Evolutionary conservation across 2,329 filamentous ascomycete genomes (phyloP).

Genomic region (Hirsutella thompsonii): DNA sequence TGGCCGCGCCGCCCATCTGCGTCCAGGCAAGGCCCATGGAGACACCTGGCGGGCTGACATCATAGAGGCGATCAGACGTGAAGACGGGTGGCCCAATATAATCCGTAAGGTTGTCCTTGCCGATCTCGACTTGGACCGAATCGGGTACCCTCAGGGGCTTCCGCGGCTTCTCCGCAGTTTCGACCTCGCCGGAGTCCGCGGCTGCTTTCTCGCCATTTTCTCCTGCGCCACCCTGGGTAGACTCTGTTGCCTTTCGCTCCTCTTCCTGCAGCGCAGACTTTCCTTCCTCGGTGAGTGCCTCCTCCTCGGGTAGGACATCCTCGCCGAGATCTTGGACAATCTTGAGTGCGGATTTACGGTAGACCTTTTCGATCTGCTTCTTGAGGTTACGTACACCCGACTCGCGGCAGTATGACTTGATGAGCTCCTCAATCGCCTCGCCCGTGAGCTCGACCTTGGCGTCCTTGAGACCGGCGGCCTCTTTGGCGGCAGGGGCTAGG

Average conservation of each 20-base stretch:
- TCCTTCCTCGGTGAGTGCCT: conserved; percentile 74
- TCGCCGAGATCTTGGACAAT: conserved; percentile 93
- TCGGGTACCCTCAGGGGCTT: conserved; percentile 75
- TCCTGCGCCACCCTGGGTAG: conserved; percentile 24
- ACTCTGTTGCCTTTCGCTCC: conserved; percentile 54
- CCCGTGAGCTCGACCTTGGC: conserved; percentile 81
- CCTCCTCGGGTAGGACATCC: conserved; percentile 64
- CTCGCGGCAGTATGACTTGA: conserved; percentile 97
- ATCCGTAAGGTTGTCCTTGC: conserved; percentile 84
- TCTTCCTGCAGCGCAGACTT: conserved; percentile 63
- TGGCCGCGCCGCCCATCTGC: conserved; percentile 85
- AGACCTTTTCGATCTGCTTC: conserved; percentile 99
- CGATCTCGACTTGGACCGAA: conserved; percentile 72
- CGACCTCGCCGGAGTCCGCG: conserved; percentile 21
- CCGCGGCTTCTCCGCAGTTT: conserved; percentile 53
- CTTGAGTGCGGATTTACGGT: conserved; percentile 91
- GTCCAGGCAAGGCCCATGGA: conserved; percentile 99
- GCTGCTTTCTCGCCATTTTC: conserved; percentile 12
- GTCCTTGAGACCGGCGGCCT: conserved; percentile 78
- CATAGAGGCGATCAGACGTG: conserved; percentile 90
- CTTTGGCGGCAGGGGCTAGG: conserved; percentile 85
- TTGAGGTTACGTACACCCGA: conserved; percentile 95
- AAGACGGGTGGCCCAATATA: conserved; percentile 95
- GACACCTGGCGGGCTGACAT: conserved; percentile 83
- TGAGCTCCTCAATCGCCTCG: conserved; percentile 86